phyloP scores from a whole-genome alignment of 2,329 filamentous ascomycete species.

The Penicillium sp. region DNA sequence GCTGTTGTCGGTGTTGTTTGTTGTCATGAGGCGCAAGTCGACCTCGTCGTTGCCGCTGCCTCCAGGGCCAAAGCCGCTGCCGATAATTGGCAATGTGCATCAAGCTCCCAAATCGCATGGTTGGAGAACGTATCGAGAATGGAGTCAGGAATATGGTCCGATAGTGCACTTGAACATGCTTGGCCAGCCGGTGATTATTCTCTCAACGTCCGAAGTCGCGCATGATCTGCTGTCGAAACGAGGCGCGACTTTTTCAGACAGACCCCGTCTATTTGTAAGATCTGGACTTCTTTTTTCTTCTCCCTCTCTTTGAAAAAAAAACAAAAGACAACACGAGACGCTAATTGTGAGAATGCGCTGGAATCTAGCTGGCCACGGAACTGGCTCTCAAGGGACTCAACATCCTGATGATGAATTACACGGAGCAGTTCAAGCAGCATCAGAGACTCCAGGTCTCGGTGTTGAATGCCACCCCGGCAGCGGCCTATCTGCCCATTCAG shows the following conservation, averaged over 20 bases:
- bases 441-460: conserved; percentile 43
- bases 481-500: conserved; percentile 11
- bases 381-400: conserved; percentile 30
- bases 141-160: conserved; percentile 8
- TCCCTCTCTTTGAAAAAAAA: neutral
- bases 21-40: neutral
- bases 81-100: conserved; percentile 20
- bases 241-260: neutral
- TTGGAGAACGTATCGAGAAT: conserved; percentile 15
- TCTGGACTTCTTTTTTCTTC: neutral
- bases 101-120: conserved; percentile 16
- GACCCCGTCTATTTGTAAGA: conserved; percentile 6
- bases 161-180: conserved; percentile 4
- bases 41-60: conserved; percentile 8
- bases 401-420: conserved; percentile 47
- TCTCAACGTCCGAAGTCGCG: conserved; percentile 4
- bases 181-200: conserved; percentile 2
- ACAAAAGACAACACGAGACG: neutral
- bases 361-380: conserved; percentile 8
- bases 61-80: conserved; percentile 17
- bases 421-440: conserved; percentile 44
- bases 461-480: conserved; percentile 30
- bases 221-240: conserved; percentile 2
- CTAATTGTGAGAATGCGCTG: no score
- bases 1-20: neutral